Conservation (phyloP, 2,329 filamentous ascomycete species). For the Elsinoe ampelina region DNA sequence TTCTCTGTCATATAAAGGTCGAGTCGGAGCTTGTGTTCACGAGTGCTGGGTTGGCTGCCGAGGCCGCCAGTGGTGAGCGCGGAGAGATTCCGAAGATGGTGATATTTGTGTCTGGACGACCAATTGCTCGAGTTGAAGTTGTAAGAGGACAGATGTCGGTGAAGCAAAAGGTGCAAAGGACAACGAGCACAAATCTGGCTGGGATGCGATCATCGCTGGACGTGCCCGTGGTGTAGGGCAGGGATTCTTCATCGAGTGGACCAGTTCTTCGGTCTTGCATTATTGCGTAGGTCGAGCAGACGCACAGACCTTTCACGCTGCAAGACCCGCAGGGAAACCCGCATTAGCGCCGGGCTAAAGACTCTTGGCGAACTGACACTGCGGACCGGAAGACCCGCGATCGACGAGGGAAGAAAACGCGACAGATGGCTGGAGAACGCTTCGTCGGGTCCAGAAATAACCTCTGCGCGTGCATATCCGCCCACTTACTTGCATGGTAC, state of each 20-base stretch:
- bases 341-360: background rate
- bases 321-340: background rate
- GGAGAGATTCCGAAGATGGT: conserved; percentile 3
- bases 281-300: conserved; percentile 11
- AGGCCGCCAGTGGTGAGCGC: background rate
- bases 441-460: too few species aligned
- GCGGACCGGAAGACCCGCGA: background rate
- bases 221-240: conserved; percentile 2
- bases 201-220: conserved; percentile 8
- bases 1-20: conserved; percentile 11
- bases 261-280: background rate
- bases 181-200: background rate
- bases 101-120: background rate
- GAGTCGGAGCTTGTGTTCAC: background rate
- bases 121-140: background rate
- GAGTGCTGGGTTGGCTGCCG: background rate
- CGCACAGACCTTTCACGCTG: background rate
- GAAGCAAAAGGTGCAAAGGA: background rate
- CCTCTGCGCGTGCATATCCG: too few species aligned
- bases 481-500: background rate
- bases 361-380: conserved; percentile 2
- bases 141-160: conserved; percentile 3
- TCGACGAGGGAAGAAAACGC: background rate
- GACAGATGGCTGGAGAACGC: too few species aligned
- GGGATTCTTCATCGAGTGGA: background rate